Evolutionary conservation across 73 alveolate genomes (phyloP), one percentile per base, ranked within the genome.

Genomic region (Paramecium primaurelia): DNA sequence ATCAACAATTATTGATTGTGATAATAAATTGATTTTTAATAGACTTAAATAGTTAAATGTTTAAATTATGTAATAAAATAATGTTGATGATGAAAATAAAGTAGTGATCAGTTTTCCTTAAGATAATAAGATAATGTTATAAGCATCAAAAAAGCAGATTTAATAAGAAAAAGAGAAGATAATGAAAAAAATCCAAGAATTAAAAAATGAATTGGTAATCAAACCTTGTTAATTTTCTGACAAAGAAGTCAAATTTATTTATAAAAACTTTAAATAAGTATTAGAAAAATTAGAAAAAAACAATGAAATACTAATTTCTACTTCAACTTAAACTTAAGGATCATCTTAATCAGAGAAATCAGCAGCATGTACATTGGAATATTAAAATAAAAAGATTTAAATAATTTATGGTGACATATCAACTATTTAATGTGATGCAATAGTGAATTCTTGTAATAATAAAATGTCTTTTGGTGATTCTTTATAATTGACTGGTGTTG

Each of bases 391-490:
- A 20, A 26, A 40, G 58, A 18, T 80, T 9, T 8, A 22, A 20
- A 80, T 80, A 80, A 45, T 28, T 14, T 80, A 26, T 49, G 91
- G 58, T n/a, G 91, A 80, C 38, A 80, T 80, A 4, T 34, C 75
- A 45, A 80, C 49, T n/a, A 7, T 45, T 42, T 14, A 44, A 32
- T 45, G 91, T 80, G 91, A 80, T 49, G 91, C 91, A 11, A 80
- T 80, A 18, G 91, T 80, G 2, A 80, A 80, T 80, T 80, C 91
- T 10, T 80, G 91, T 25, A 80, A 80, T 80, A 45, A 42, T n/a
- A 32, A 42, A 80, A 80, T 80, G 77, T 45, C 91, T 44, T 80
- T 80, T 80, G 91, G 91, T 8, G 77, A 80, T 47, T 73, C 91
- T 4, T 20, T 28, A 25, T 22, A 38, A 11, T 80, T 47, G 5